Conservation (phyloP, 305 asterid species). For the Fraxinus velutina region DNA sequence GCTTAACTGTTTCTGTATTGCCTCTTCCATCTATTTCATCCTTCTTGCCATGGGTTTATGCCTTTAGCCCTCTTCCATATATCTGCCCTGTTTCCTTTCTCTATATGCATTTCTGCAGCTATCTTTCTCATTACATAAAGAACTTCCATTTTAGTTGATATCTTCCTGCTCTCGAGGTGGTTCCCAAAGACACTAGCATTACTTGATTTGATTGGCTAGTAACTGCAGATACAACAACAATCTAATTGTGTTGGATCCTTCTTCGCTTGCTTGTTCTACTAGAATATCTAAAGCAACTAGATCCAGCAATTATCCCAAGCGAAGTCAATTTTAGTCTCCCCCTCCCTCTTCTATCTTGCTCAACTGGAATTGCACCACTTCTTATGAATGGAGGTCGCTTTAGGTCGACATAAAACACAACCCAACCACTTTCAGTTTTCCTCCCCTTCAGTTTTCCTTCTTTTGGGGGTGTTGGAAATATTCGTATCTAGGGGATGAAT, state of each 20-base stretch:
- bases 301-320: not conserved
- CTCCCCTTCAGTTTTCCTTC: not conserved
- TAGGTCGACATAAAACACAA: not conserved
- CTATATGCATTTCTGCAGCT: not conserved
- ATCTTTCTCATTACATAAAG: not conserved
- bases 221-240: not conserved
- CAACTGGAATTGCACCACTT: not conserved
- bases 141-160: not conserved
- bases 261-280: not conserved
- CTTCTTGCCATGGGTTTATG: slow-evolving; percentile 1
- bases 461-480: not conserved
- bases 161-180: not conserved
- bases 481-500: not conserved
- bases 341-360: not conserved
- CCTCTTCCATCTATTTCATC: not conserved
- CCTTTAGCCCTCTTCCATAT: not conserved
- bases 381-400: not conserved
- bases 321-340: not conserved
- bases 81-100: not conserved
- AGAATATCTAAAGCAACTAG: not conserved
- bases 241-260: not conserved
- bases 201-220: not conserved
- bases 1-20: not conserved
- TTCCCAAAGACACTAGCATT: not conserved
- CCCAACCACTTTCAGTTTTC: not conserved